Evolutionary conservation across 2,329 filamentous ascomycete species (phyloP).

Genomic region (Elsinoe arachidis): DNA sequence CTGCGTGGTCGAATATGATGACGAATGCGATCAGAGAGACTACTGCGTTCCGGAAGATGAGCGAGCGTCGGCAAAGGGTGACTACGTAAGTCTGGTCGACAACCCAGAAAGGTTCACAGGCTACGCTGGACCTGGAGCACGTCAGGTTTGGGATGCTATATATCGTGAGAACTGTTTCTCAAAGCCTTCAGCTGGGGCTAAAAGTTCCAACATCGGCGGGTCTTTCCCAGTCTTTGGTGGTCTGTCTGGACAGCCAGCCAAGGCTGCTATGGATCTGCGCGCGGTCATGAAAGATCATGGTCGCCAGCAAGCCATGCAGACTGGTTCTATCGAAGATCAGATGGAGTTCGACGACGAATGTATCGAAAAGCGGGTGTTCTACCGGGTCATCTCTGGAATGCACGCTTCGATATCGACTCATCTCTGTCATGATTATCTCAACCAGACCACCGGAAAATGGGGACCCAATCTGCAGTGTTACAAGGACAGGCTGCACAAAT

Average conservation of each 20-base stretch:
- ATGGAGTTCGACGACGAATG: constrained; percentile 84
- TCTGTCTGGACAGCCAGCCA: constrained; percentile 37
- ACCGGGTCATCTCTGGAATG: constrained; percentile 92
- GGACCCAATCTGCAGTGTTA: constrained; percentile 86
- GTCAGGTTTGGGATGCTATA: constrained; percentile 92
- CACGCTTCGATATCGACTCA: constrained; percentile 96
- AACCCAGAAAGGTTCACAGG: constrained; percentile 96
- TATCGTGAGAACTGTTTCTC: constrained; percentile 96
- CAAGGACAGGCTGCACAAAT: constrained; percentile 69
- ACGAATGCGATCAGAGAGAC: constrained; percentile 92
- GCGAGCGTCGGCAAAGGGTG: constrained; percentile 73
- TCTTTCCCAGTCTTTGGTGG: constrained; percentile 30
- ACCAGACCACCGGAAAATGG: constrained; percentile 91
- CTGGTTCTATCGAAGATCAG: constrained; percentile 45
- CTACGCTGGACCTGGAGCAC: constrained; percentile 73
- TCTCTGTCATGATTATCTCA: constrained; percentile 90
- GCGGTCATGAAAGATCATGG: constrained; percentile 53
- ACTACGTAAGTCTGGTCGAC: constrained; percentile 88
- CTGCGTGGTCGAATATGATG: constrained; percentile 94
- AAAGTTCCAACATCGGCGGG: constrained; percentile 19
- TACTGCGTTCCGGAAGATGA: constrained; percentile 97
- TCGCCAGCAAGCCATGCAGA: constrained; percentile 47
- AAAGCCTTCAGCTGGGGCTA: constrained; percentile 27
- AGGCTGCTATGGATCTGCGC: constrained; percentile 53
- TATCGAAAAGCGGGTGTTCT: constrained; percentile 97